phyloP scores from a whole-genome alignment of 345 rosid species.

The Boechera divaricarpa region DNA sequence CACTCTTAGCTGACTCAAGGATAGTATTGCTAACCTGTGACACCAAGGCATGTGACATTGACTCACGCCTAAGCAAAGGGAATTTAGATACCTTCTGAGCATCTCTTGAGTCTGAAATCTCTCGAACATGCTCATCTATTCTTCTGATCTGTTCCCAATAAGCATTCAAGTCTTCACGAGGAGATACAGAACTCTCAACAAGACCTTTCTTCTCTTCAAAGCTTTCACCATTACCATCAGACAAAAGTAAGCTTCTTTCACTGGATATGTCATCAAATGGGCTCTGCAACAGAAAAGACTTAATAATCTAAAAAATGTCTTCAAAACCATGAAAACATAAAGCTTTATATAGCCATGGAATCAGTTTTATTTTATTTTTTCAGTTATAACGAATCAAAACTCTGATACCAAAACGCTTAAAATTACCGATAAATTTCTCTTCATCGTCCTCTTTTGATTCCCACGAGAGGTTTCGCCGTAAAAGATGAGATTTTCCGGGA shows the following conservation, averaged over 20 bases:
- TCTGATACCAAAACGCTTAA: neutral
- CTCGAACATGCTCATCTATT: constrained; percentile 59
- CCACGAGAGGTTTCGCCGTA: constrained; percentile 40
- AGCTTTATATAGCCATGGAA: constrained; percentile 24
- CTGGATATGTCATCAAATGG: constrained; percentile 35
- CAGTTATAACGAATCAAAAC: constrained; percentile 9
- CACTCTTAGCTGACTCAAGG: constrained; percentile 44
- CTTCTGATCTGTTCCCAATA: constrained; percentile 67
- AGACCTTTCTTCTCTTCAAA: constrained; percentile 47
- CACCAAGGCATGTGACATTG: constrained; percentile 48
- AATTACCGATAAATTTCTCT: constrained; percentile 41
- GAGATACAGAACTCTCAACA: constrained; percentile 39
- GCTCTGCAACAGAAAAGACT: constrained; percentile 33
- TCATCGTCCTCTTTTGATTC: constrained; percentile 34
- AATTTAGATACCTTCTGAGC: constrained; percentile 34
- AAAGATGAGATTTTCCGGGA: constrained; percentile 52
- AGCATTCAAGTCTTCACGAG: constrained; percentile 51
- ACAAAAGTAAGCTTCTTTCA: constrained; percentile 26
- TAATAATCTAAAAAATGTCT: neutral
- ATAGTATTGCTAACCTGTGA: constrained; percentile 48
- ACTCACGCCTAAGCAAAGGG: constrained; percentile 45
- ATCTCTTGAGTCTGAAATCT: constrained; percentile 55
- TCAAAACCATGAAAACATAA: neutral
- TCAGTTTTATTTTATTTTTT: neutral
- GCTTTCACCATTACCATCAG: constrained; percentile 35